phyloP scores from a whole-genome alignment of 805 yeast species.

The Wickerhamiella dianesei region DNA sequence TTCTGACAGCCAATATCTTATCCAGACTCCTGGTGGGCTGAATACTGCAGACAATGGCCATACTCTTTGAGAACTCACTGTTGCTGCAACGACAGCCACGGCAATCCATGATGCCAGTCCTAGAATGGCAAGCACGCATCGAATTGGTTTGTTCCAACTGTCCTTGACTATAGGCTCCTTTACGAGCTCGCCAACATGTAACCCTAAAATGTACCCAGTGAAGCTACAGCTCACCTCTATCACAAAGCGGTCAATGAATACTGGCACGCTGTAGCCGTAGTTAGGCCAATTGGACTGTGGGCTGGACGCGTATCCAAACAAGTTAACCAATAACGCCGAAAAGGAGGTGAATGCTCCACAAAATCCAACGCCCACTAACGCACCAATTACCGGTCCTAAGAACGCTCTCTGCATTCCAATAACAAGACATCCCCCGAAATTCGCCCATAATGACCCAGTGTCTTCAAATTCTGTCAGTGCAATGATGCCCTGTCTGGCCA shows the following conservation, averaged over 20 bases:
- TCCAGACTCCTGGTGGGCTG: constrained; percentile 56
- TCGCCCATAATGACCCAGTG: constrained; percentile 65
- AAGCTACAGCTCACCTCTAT: constrained; percentile 49
- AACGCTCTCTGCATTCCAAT: constrained; percentile 41
- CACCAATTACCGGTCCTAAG: constrained; percentile 15
- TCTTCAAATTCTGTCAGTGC: constrained; percentile 40
- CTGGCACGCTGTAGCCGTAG: constrained; percentile 69
- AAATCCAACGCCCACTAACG: constrained; percentile 59
- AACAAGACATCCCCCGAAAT: constrained; percentile 54
- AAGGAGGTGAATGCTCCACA: constrained; percentile 78
- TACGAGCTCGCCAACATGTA: constrained; percentile 27
- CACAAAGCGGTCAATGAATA: constrained; percentile 48
- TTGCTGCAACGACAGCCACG: constrained; percentile 32
- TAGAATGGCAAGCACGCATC: constrained; percentile 15
- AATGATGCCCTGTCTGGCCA: constrained; percentile 44
- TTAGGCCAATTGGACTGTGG: constrained; percentile 36
- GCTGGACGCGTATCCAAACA: constrained; percentile 38
- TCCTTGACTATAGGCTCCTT: not conserved
- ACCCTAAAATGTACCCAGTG: constrained; percentile 47
- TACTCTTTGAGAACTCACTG: constrained; percentile 37
- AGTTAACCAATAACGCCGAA: constrained; percentile 47
- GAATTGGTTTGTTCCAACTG: constrained; percentile 3
- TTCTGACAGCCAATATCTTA: constrained; percentile 43
- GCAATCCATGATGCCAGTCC: constrained; percentile 27
- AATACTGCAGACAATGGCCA: constrained; percentile 61